Base-by-base conservation (phyloP, 2,329 filamentous ascomycete species). In the Penicillium sp. region DNA sequence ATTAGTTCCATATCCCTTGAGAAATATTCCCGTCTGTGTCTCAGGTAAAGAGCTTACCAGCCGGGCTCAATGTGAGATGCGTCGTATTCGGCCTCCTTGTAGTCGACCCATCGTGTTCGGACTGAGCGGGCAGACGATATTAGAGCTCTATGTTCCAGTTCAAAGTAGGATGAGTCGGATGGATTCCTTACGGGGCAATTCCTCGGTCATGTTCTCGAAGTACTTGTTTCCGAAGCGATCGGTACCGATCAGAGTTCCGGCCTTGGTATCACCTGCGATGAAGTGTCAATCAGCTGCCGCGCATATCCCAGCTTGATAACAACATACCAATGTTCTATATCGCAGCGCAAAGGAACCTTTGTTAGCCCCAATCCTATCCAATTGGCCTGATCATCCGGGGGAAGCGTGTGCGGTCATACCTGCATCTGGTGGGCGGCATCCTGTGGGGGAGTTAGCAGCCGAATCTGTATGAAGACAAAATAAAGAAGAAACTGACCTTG, bases 221-320 rank as follows among this genome's bases (percentile, higher is more conserved):
- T 83, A 99, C 80, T 96, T 97, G 86, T 99, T 99, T 75, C 94
- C 95, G 73, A 87, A 95, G 75, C 87, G 85, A 80, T 99, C 94
- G 69, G 79, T 84, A 67, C 88, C 94, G 63, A 99, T 85, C 64
- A 96, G 82, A 41, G 84, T 86, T 69, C 94, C 95, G 71, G 89
- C 87, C 81, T 99, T 99, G 77, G 94, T 99, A 79, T 99, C 94
- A 80, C 93, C 92, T 94, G 72, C 60, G 55, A 58, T 48, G 53
- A 57, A 44, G 34, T 34, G 58, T 69, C 47, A 68, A 64, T 65
- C n/a, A 60, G 50, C 27, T 39, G 53, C 44, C 29, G 27, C 40
- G 39, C 24, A 39, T 32, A 21, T 10, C 27, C n/a, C 18, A 44
- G 41, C n/a, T n/a, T 22, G 47, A 9, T 41, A 13, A 32, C 9